A percentile compares a stretch with the other conserved stretches of the same genome.
phyloP scores from a whole-genome alignment of 2,329 filamentous ascomycete species.

The Paecilomyces dactylethromorphus region DNA sequence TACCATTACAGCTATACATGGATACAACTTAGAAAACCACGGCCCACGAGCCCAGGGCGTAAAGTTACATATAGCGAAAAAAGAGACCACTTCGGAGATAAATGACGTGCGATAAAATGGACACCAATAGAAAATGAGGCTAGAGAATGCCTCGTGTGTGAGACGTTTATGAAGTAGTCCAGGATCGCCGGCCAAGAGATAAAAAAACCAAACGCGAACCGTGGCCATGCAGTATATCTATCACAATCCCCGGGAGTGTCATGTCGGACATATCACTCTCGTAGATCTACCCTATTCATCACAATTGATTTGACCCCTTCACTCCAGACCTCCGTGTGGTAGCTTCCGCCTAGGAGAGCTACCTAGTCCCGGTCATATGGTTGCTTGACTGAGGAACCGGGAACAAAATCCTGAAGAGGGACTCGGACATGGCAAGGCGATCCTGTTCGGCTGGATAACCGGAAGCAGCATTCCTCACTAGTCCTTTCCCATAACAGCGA shows the following conservation, averaged over 20 bases:
- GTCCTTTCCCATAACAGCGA: neutral
- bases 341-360: neutral
- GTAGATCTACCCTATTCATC: slow-evolving; percentile 1
- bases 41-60: neutral
- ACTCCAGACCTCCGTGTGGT: neutral
- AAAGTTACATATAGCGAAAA: neutral
- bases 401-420: neutral
- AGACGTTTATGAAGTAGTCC: slow-evolving; percentile 12
- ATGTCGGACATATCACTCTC: neutral
- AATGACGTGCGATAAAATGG: slow-evolving; percentile 4
- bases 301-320: slow-evolving; percentile 3
- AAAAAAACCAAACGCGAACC: slow-evolving; percentile 15
- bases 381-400: neutral
- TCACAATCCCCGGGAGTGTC: neutral
- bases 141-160: slow-evolving; percentile 12
- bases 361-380: neutral
- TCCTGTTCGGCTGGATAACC: neutral
- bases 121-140: slow-evolving; percentile 5
- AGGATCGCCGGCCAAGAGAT: slow-evolving; percentile 16
- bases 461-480: neutral
- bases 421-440: neutral
- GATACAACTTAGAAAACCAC: neutral
- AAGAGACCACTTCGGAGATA: neutral
- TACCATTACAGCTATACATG: neutral
- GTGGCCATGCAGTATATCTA: slow-evolving; percentile 14